Evolutionary conservation across 75 land plant genomes (phyloP).

Genomic region (Selaginella tamariscina): DNA sequence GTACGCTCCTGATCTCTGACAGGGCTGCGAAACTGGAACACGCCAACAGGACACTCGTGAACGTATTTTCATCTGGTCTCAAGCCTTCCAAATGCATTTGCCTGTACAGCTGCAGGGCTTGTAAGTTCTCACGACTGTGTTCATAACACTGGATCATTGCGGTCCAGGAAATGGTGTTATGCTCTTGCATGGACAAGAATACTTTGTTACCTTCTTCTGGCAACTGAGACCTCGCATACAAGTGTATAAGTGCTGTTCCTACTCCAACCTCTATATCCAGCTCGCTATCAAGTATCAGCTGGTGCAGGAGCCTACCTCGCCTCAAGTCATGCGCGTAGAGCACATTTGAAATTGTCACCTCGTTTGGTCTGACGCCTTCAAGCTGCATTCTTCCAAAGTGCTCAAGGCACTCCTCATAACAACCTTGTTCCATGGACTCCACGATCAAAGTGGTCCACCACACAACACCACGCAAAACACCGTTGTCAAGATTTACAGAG

Average conservation of each 20-base stretch:
- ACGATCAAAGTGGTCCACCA: not conserved
- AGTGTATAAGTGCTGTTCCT: not conserved
- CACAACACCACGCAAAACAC: not conserved
- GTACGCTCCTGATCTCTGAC: not conserved
- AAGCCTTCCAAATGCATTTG: not conserved
- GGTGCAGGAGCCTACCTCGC: not conserved
- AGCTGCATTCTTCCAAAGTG: not conserved
- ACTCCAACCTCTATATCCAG: slow-evolving; percentile 5
- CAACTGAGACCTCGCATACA: not conserved
- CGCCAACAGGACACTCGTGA: not conserved
- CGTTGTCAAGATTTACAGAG: not conserved
- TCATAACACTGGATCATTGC: not conserved
- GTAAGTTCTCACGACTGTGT: not conserved
- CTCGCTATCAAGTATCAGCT: not conserved
- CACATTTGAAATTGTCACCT: not conserved
- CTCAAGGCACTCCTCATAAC: not conserved
- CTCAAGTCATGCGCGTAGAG: not conserved
- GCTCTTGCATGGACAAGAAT: slow-evolving; percentile 1
- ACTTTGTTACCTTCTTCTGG: not conserved
- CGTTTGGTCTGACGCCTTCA: not conserved
- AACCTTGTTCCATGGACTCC: not conserved
- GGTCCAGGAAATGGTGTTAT: not conserved
- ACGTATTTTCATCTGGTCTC: not conserved
- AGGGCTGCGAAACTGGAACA: not conserved
- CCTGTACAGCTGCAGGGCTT: not conserved